Evolutionary conservation across 257 asterid genomes (phyloP).

Genomic region (Solanum lignicaule): DNA sequence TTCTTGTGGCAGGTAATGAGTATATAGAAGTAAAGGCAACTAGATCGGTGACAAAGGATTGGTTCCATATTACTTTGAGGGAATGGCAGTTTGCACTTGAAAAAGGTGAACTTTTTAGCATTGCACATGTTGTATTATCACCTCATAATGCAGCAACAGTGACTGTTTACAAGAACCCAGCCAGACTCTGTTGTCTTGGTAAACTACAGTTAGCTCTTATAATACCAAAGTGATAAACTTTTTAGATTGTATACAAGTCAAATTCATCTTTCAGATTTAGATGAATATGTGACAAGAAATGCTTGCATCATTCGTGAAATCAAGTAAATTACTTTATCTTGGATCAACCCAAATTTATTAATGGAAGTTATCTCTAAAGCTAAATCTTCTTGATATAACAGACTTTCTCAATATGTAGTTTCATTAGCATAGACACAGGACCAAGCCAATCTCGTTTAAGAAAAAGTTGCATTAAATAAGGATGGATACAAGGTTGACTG

Average conservation of each 20-base stretch:
- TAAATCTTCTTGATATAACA: neutral
- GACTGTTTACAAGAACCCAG: conserved; percentile 65
- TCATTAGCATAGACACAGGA: neutral
- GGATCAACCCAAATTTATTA: neutral
- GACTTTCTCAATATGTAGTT: neutral
- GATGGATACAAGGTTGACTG: neutral
- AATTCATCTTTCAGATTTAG: neutral
- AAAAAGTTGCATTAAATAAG: neutral
- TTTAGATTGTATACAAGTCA: neutral
- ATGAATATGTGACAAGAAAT: too few relatives aligned
- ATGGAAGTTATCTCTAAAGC: neutral
- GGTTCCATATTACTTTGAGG: conserved; percentile 56
- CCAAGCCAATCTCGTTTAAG: neutral
- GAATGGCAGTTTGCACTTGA: conserved; percentile 92
- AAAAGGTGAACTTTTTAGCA: conserved; percentile 58
- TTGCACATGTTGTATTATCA: conserved; percentile 40
- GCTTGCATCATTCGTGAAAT: neutral
- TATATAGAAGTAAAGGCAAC: conserved; percentile 91
- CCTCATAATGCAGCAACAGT: conserved; percentile 48
- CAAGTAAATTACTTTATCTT: neutral
- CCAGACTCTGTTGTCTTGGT: conserved; percentile 63
- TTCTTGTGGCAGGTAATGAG: conserved; percentile 44
- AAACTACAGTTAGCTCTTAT: conserved; percentile 59
- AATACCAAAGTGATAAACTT: conserved; percentile 3
- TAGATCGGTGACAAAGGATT: conserved; percentile 45